These are phyloP conservation scores for Friedmanniomyces endolithicus DNA, from an alignment of 495 filamentous ascomycete species.

Conservation along the genomic window DNA sequence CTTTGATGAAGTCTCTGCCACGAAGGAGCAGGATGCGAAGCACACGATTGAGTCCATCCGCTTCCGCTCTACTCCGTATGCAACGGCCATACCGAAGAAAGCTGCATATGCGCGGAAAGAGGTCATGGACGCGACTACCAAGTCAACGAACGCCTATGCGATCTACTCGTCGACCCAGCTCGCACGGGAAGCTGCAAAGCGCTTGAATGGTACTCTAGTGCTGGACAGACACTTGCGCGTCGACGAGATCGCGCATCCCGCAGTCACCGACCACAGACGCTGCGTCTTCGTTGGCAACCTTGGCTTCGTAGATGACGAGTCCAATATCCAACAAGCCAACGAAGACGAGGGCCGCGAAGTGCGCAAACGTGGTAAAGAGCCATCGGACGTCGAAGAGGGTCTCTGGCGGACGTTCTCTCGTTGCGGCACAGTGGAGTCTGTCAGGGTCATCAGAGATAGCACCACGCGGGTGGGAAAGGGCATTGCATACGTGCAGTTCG, in stretches of 20 bases:
- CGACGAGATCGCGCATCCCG: slow-evolving; percentile 79
- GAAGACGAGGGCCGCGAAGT: slow-evolving; percentile 41
- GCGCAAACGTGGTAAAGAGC: slow-evolving; percentile 51
- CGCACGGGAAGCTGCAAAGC: slow-evolving; percentile 60
- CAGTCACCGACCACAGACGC: slow-evolving; percentile 64
- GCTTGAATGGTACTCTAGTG: slow-evolving; percentile 71
- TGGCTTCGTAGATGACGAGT: slow-evolving; percentile 84
- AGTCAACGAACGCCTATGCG: slow-evolving; percentile 86
- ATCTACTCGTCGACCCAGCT: slow-evolving; percentile 65
- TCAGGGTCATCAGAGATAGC: slow-evolving; percentile 81
- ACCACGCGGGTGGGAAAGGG: slow-evolving; percentile 91
- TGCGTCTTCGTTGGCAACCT: slow-evolving; percentile 97
- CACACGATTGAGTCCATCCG: slow-evolving; percentile 63
- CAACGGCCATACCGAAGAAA: slow-evolving; percentile 69
- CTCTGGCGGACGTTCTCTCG: slow-evolving; percentile 78
- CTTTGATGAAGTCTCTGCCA: slow-evolving; percentile 30
- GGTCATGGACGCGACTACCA: slow-evolving; percentile 75
- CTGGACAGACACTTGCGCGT: slow-evolving; percentile 83
- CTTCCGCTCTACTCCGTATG: slow-evolving; percentile 83
- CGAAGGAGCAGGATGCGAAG: slow-evolving; percentile 20
- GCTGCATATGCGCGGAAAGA: slow-evolving; percentile 75
- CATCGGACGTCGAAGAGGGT: slow-evolving; percentile 86
- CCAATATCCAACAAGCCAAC: slow-evolving; percentile 38
- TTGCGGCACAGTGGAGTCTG: slow-evolving; percentile 71
- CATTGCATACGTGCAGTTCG: slow-evolving; percentile 95